Conservation (phyloP, 495 filamentous ascomycete genomes). For the Annulohypoxylon stygium region DNA sequence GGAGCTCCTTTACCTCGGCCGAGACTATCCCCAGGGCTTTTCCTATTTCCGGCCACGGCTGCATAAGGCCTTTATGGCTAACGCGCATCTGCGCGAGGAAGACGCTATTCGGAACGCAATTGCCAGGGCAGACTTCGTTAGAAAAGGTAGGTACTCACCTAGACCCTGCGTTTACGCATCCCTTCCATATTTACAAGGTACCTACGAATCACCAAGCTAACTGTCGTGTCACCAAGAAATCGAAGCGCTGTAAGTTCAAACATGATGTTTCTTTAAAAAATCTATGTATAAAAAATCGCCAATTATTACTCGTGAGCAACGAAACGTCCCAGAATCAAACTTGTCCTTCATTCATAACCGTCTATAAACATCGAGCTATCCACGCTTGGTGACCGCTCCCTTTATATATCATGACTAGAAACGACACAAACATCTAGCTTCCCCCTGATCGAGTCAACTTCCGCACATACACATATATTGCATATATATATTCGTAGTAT, state of each 20-base stretch:
- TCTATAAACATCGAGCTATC: conserved; percentile 42
- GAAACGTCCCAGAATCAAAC: conserved; percentile 14
- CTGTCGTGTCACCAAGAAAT: conserved; percentile 69
- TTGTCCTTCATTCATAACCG: conserved; percentile 30
- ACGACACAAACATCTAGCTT: conserved; percentile 9
- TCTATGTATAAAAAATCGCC: not conserved
- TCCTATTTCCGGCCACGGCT: conserved; percentile 83
- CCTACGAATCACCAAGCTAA: conserved; percentile 6
- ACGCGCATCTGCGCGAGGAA: conserved; percentile 76
- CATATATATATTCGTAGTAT: conserved; percentile 39
- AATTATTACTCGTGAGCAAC: conserved; percentile 13
- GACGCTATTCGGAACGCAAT: conserved; percentile 81
- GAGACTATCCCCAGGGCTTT: conserved; percentile 89
- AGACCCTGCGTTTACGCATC: not conserved
- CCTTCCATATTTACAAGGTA: not conserved
- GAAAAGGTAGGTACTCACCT: conserved; percentile 73
- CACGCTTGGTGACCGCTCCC: conserved; percentile 21
- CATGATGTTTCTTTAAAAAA: not conserved
- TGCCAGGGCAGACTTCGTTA: conserved; percentile 84
- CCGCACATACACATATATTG: conserved; percentile 15
- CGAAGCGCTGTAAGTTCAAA: conserved; percentile 82
- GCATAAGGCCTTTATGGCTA: conserved; percentile 85
- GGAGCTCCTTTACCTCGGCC: conserved; percentile 89
- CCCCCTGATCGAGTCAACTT: conserved; percentile 5
- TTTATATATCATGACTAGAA: conserved; percentile 37